Percentiles rank a stretch among this genome's conserved stretches.
phyloP scores from a whole-genome alignment of 805 yeast species.

The Yarrowia sp. region DNA sequence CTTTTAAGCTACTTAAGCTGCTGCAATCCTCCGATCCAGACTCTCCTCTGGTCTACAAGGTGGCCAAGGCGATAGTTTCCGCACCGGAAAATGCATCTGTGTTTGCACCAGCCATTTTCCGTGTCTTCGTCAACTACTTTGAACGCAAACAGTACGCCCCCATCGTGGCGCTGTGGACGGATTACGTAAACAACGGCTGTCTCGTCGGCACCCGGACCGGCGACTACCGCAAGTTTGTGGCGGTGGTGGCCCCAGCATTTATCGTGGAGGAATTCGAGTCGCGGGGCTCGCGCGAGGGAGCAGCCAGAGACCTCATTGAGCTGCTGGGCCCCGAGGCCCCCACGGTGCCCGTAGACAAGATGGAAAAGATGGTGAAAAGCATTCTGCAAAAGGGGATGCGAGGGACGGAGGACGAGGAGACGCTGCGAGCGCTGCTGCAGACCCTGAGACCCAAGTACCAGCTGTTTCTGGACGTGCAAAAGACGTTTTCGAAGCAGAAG shows the following conservation, averaged over 20 bases:
- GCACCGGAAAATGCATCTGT: not conserved
- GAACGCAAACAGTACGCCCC: not conserved
- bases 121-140: not conserved
- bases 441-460: not conserved
- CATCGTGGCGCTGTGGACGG: not conserved
- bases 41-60: not conserved
- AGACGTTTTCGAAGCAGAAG: not conserved
- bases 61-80: not conserved
- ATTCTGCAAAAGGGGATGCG: not conserved
- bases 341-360: not conserved
- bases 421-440: not conserved
- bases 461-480: not conserved
- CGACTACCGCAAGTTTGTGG: conserved; percentile 6
- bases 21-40: not conserved
- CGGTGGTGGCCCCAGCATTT: not conserved
- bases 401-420: not conserved
- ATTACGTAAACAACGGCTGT: not conserved
- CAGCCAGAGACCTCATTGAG: not conserved
- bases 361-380: not conserved
- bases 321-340: conserved; percentile 11
- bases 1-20: not conserved
- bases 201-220: not conserved
- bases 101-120: conserved; percentile 4
- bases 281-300: not conserved
- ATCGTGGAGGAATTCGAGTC: conserved; percentile 2